These are phyloP conservation scores for Bjerkandera adusta DNA, from an alignment of 1,284 basidiomycete genomes.

Conservation along the genomic window DNA sequence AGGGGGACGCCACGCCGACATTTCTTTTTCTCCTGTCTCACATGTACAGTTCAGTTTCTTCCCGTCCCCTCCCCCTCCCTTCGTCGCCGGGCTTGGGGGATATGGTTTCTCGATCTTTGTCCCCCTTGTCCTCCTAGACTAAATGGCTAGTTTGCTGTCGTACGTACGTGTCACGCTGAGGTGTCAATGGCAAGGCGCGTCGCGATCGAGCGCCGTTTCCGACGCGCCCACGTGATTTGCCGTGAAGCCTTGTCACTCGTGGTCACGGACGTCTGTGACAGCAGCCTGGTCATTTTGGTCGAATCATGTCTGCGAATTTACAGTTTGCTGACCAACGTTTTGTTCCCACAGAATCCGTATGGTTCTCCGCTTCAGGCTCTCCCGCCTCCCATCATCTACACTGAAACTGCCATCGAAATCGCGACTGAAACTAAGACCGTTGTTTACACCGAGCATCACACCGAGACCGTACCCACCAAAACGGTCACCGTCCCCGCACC, in stretches of 20 bases:
- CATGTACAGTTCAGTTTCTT: constrained; percentile 71
- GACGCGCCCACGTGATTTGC: constrained; percentile 42
- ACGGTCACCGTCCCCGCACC: constrained; percentile 68
- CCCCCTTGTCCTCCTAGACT: constrained; percentile 64
- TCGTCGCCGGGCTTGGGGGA: constrained; percentile 87
- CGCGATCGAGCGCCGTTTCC: constrained; percentile 23
- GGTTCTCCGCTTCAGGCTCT: constrained; percentile 49
- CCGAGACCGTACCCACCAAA: constrained; percentile 43
- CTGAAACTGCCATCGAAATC: constrained; percentile 39
- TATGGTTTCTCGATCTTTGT: constrained; percentile 64
- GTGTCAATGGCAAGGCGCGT: constrained; percentile 18
- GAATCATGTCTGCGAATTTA: constrained; percentile 21
- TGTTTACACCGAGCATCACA: constrained; percentile 53
- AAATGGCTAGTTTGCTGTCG: constrained; percentile 42
- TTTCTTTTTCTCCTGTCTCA: constrained; percentile 32
- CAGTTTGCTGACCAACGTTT: constrained; percentile 38
- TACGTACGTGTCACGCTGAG: neutral
- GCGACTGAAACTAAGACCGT: constrained; percentile 67
- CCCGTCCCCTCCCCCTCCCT: constrained; percentile 52
- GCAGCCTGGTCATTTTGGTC: constrained; percentile 21
- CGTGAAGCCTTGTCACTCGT: constrained; percentile 21
- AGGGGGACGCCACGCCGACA: constrained; percentile 59
- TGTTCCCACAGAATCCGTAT: constrained; percentile 37
- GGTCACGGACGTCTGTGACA: constrained; percentile 15
- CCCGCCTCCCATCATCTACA: constrained; percentile 55